These are phyloP conservation scores for Hymenoscyphus scutula DNA, from an alignment of 2,329 filamentous ascomycete genomes.

Conservation along the genomic window DNA sequence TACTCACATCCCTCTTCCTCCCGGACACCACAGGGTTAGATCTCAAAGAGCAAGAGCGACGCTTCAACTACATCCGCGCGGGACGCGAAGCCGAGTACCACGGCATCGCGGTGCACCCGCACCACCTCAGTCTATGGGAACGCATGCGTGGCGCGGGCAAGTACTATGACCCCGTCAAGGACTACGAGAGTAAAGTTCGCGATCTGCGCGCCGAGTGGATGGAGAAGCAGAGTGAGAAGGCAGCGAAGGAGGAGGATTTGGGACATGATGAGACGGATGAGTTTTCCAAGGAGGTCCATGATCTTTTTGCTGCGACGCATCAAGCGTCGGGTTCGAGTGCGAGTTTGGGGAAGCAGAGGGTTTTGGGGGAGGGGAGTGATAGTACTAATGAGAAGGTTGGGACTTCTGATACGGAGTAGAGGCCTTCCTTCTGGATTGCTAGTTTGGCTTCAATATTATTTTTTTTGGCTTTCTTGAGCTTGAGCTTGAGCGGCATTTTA, in stretches of 20 bases:
- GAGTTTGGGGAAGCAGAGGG: too few relatives aligned
- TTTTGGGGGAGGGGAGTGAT: too few relatives aligned
- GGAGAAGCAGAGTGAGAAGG: conserved; percentile 48
- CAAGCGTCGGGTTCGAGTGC: not conserved
- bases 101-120: conserved; percentile 85
- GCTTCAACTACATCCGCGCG: conserved; percentile 82
- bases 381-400: too few relatives aligned
- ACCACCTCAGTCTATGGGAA: conserved; percentile 88
- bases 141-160: conserved; percentile 74
- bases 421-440: too few relatives aligned
- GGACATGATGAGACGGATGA: conserved; percentile 12
- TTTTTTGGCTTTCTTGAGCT: too few relatives aligned
- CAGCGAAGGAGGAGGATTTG: conserved; percentile 31
- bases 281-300: conserved; percentile 12
- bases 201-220: conserved; percentile 72
- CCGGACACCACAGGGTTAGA: conserved; percentile 97
- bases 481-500: too few relatives aligned
- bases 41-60: conserved; percentile 93
- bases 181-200: conserved; percentile 79
- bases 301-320: conserved; percentile 5
- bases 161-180: conserved; percentile 76
- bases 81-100: conserved; percentile 83
- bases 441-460: too few relatives aligned
- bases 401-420: too few relatives aligned
- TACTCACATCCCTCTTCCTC: conserved; percentile 81